Base-by-base conservation (phyloP, 2,329 filamentous ascomycete species). In the Leptodontidium sp. region DNA sequence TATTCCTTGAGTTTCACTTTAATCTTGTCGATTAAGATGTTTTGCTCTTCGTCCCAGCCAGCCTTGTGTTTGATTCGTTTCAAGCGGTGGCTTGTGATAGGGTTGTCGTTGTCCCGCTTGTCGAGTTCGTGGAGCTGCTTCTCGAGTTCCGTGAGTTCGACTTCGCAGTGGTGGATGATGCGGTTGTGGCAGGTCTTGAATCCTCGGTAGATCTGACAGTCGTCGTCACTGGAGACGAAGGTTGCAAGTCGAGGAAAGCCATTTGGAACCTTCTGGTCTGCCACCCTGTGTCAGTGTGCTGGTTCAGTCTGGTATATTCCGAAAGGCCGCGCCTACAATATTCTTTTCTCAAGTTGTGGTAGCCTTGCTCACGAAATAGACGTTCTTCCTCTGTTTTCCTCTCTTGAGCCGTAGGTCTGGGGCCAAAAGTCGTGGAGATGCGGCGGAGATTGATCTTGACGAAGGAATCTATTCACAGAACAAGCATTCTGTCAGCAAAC, bases 221-320 rank as follows among this genome's bases (percentile, higher is more conserved):
- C 61, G 5, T 63, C 57, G n/a, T 55, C 47, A 17, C n/a, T 43
- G 50, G 55, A 61, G 15, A 65, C 62, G n/a, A 65, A 66, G 26
- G 69, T 64, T 1, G 71, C 65, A 4, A 72, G 53, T 38, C 45
- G 43, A 5, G 71, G 67, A 21, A 68, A 65, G 1, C 71, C 71
- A 17, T 61, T 2, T 0, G 58, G 64, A 55, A 40, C 68, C 6
- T 68, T 45, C 14, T 71, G 40, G 14, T 61, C 67, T 71, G n/a
- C 5, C 29, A 8, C 17, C 3, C 17, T n/a, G 26, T 43, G 8
- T n/a, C 9, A 58, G 52, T 32, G 4, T 21, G n/a, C 14, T 9
- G 7, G 21, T 21, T 17, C 24, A 17, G 7, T 6, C 15, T n/a
- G 32, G 32, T 9, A 35, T 35, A 1, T 35, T 35, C 32, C 9